Conservation (phyloP, 1,139 yeast species). For the Yamadazyma aaseri region DNA sequence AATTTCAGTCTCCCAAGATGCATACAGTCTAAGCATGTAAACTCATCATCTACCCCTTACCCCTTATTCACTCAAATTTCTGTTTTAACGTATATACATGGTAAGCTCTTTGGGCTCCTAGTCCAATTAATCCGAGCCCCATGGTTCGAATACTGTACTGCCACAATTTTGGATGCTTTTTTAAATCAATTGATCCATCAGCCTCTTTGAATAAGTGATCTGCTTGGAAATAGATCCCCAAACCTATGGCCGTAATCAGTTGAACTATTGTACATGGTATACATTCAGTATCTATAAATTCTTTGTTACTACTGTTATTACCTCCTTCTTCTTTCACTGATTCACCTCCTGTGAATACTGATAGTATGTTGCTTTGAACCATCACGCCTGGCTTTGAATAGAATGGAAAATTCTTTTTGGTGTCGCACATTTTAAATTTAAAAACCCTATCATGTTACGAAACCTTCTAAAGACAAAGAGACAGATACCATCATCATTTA, state of each 20-base stretch:
- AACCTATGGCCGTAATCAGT: constrained; percentile 30
- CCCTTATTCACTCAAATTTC: no score
- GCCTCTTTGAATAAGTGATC: constrained; percentile 31
- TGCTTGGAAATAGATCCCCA: constrained; percentile 36
- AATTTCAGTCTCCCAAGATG: no score
- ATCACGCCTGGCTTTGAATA: no score
- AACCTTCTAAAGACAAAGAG: not conserved
- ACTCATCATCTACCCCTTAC: no score
- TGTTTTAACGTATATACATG: no score
- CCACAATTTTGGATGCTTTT: constrained; percentile 45
- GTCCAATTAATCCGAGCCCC: constrained; percentile 35
- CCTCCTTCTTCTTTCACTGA: not conserved
- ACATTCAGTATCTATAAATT: constrained; percentile 25
- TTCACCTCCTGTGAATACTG: constrained; percentile 24
- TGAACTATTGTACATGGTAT: constrained; percentile 43
- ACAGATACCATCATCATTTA: no score
- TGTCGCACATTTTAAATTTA: no score
- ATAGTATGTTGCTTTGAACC: constrained; percentile 26
- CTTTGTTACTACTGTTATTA: not conserved
- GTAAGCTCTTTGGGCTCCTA: constrained; percentile 38
- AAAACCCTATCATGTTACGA: no score
- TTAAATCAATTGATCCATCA: constrained; percentile 31
- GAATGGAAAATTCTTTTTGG: no score
- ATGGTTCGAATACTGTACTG: constrained; percentile 32
- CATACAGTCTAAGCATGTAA: no score